These are phyloP conservation scores for Cyberlindnera mississippiensis DNA, from an alignment of 805 yeast genomes.

Conservation along the genomic window DNA sequence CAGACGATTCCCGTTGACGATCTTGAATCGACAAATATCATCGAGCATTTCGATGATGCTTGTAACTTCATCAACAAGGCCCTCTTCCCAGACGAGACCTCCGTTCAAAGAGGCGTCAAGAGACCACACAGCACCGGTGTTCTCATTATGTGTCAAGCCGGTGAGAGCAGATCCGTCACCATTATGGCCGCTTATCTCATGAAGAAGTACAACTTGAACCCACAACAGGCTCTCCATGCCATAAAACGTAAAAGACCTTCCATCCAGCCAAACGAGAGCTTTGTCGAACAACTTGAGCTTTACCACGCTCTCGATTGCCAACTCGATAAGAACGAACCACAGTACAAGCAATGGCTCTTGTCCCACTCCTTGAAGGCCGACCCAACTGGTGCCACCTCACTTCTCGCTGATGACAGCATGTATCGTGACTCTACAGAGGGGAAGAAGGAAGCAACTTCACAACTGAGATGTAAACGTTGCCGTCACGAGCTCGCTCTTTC, in stretches of 20 bases:
- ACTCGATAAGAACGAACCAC: slow-evolving; percentile 29
- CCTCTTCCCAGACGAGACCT: slow-evolving; percentile 41
- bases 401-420: slow-evolving; percentile 29
- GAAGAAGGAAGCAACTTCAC: slow-evolving; percentile 24
- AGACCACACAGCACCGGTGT: slow-evolving; percentile 41
- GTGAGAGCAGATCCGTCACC: slow-evolving; percentile 87
- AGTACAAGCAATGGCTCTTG: slow-evolving; percentile 43
- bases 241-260: slow-evolving; percentile 59
- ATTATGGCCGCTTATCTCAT: slow-evolving; percentile 85
- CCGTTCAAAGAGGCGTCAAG: slow-evolving; percentile 24
- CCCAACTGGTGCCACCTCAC: slow-evolving; percentile 34
- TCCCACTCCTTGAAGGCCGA: slow-evolving; percentile 35
- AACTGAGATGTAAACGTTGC: slow-evolving; percentile 78
- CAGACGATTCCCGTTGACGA: slow-evolving; percentile 72
- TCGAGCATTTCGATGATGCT: slow-evolving; percentile 56
- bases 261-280: slow-evolving; percentile 71
- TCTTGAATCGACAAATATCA: slow-evolving; percentile 58
- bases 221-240: slow-evolving; percentile 67
- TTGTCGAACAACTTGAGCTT: slow-evolving; percentile 64
- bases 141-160: slow-evolving; percentile 82
- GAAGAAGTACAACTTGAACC: slow-evolving; percentile 60
- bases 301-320: slow-evolving; percentile 45
- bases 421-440: slow-evolving; percentile 27
- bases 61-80: slow-evolving; percentile 67
- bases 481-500: slow-evolving; percentile 65